Evolutionary conservation across 768 basidiomycete species (phyloP), one percentile per base, ranked within the genome.

Genomic region (Fomitopsis serialis): DNA sequence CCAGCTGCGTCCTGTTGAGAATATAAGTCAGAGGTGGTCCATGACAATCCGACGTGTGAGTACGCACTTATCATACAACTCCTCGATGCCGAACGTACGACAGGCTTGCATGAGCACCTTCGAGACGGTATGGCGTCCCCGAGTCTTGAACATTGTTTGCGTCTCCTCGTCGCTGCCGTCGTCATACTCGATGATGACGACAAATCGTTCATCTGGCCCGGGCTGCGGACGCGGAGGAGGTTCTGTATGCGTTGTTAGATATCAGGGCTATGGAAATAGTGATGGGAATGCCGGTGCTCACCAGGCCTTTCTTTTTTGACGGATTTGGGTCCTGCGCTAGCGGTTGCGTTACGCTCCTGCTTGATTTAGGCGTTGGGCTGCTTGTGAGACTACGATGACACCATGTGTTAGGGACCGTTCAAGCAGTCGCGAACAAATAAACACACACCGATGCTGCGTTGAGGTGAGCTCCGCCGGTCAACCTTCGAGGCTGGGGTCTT

Each of bases 21-120:
- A 40, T 8, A 40, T 6, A 32, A 10, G 35, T 12, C 22, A 17
- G 42, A 44, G 7, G 22, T 17, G 17, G 25, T 3, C 36, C 21
- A 11, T 3, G 34, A 23, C 3, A 27, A 37, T 35, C 29, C 15
- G 29, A 10, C 23, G 22, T 8, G 27, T 8, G 17, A 10, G n/a
- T 11, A 54, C 56, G 52, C 42, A 61, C 60, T 36, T 53, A 23
- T 50, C 24, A 40, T 53, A 61, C 27, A 54, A 45, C 12, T 59
- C 42, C 55, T 72, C 70, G 22, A 75, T 52, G 0, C 58, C 65
- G 40, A 75, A 76, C n/a, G 69, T 72, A 44, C 63, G 70, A 52
- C 75, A 76, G 2, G 68, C 74, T 15, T 70, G 70, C 35, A 62
- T 61, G 4, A 78, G 65, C 21, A 78, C 72, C 58, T 75, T 76